Evolutionary conservation across 2,329 filamentous ascomycete species (phyloP).

Genomic region (Sphaerostilbella broomeana): DNA sequence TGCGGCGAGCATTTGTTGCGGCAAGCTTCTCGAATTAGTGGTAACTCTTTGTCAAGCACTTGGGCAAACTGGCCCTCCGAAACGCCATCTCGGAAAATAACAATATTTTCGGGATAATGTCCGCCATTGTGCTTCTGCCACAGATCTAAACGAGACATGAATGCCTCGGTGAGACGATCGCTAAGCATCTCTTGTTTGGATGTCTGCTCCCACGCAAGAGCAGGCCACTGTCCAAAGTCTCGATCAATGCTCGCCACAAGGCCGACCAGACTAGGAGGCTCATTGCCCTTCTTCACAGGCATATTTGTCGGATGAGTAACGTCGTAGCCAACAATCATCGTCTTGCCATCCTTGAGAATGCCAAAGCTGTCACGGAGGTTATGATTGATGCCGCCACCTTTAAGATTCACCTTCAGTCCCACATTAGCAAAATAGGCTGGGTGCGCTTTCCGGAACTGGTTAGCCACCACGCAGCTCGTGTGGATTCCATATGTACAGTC

Average conservation of each 20-base stretch:
- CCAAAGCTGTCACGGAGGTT: slow-evolving; percentile 49
- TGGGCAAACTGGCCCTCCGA: slow-evolving; percentile 75
- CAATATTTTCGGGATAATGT: slow-evolving; percentile 60
- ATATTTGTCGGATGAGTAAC: slow-evolving; percentile 77
- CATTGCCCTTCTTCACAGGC: slow-evolving; percentile 21
- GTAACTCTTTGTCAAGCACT: slow-evolving; percentile 64
- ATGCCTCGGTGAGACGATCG: slow-evolving; percentile 49
- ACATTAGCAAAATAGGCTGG: slow-evolving; percentile 60
- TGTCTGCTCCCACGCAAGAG: slow-evolving; percentile 60
- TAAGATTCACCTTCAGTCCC: slow-evolving; percentile 74
- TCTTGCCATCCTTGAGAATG: slow-evolving; percentile 58
- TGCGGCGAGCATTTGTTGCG: slow-evolving; percentile 47
- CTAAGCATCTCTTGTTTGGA: slow-evolving; percentile 65
- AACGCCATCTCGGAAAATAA: slow-evolving; percentile 85
- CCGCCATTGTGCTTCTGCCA: slow-evolving; percentile 55
- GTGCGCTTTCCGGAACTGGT: slow-evolving; percentile 30
- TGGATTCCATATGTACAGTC: slow-evolving; percentile 63
- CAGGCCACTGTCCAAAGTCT: slow-evolving; percentile 70
- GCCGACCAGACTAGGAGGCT: slow-evolving; percentile 67
- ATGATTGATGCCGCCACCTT: slow-evolving; percentile 69
- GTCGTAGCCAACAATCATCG: slow-evolving; percentile 83
- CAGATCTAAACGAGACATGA: slow-evolving; percentile 56
- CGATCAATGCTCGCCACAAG: slow-evolving; percentile 71
- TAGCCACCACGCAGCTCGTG: slow-evolving; percentile 55
- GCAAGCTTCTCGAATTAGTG: slow-evolving; percentile 59